Base-by-base conservation (phyloP, 768 basidiomycete genomes). In the Mrakia frigida region DNA sequence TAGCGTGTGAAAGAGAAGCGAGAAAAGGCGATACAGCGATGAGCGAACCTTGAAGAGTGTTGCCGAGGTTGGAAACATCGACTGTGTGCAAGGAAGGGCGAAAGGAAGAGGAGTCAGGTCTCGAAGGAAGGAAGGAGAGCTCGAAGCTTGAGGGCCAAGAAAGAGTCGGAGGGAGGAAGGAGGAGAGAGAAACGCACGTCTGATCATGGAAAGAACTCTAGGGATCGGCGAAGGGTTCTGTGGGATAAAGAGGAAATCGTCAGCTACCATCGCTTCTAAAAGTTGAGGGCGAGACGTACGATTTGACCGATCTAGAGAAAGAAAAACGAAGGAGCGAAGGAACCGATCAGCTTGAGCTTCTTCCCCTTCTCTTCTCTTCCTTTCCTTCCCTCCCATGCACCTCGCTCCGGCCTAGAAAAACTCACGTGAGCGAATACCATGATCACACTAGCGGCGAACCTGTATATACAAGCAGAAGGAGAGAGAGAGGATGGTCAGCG, bases 191-290 rank as follows among this genome's bases (percentile, higher is more conserved):
- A 33, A 50, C 52, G 52, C 35, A 37, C 65, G 31, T 18, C 53
- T 23, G 39, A 75, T 46, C 74, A 75, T 70, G 9, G 25, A 60
- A 18, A 75, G 68, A 18, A 61, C 56, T 33, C 74, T 18, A 33
- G 74, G 74, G 56, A 75, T 61, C 16, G 74, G n/a, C 33, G 69
- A 43, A 43, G 74, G 6, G 69, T 75, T 75, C 65, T 68, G 31
- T 35, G 7, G 35, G 5, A 35, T 11, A 18, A 14, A 39, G 63
- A 39, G 13, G 11, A 31, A 6, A 3, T 35, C 5, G 37, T 31
- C 63, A 35, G 35, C n/a, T 28, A 5, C 2, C 25, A 10, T n/a
- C 13, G 65, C 14, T 68, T 23, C 35, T 3, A 10, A 23, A 18
- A 37, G 16, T 4, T 3, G 6, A 37, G 37, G 37, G 6, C 23